Conservation (phyloP, 176 grass and related monocot species). For the Puccinellia tenuiflora region DNA sequence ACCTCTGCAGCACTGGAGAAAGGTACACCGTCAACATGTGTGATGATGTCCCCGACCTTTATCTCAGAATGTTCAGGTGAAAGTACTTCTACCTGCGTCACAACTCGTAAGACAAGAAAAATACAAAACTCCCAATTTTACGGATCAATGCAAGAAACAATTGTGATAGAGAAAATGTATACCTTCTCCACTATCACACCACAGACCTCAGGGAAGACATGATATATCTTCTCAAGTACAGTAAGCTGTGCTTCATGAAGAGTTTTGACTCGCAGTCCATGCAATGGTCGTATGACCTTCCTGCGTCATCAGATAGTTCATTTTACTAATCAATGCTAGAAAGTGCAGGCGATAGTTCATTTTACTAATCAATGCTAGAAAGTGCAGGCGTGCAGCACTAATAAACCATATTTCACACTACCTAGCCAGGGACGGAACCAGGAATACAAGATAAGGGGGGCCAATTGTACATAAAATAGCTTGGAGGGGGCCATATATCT, state of each 20-base stretch:
- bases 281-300: conserved; percentile 15
- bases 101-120: neutral
- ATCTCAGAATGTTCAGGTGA: neutral
- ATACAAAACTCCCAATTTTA: neutral
- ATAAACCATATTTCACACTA: neutral
- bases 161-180: neutral
- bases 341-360: too few relatives aligned
- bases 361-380: too few relatives aligned
- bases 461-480: too few relatives aligned
- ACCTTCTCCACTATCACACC: conserved; percentile 18
- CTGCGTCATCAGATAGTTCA: neutral
- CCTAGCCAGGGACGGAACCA: too few relatives aligned
- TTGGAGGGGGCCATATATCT: too few relatives aligned
- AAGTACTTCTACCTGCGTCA: neutral
- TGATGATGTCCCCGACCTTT: conserved; percentile 14
- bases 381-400: too few relatives aligned
- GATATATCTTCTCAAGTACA: conserved; percentile 3
- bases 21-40: conserved; percentile 7
- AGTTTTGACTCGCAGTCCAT: conserved; percentile 6
- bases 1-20: conserved; percentile 25
- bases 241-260: neutral
- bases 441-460: too few relatives aligned
- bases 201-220: neutral
- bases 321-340: neutral
- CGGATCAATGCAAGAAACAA: neutral